Conservation (phyloP, 441 rosid genomes). For the Bruguiera hainesii region DNA sequence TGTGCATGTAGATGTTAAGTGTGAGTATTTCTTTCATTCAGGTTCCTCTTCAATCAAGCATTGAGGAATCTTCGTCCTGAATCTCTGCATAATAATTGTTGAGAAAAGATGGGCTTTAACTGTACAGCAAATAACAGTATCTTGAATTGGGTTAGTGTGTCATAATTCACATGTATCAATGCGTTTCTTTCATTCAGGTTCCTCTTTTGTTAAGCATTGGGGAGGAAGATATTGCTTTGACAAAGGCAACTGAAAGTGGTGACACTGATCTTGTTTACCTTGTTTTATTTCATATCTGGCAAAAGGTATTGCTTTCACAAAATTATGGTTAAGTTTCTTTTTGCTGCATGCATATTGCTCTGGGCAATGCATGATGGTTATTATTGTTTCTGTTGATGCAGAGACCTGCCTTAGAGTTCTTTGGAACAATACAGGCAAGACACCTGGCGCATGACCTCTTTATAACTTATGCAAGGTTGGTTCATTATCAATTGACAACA, state of each 20-base stretch:
- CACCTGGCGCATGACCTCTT: constrained; percentile 85
- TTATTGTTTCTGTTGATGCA: constrained; percentile 34
- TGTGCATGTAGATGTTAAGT: background rate
- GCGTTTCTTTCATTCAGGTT: constrained; percentile 46
- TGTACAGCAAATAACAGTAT: no score
- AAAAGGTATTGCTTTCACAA: constrained; percentile 48
- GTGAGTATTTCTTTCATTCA: constrained; percentile 22
- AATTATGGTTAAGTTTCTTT: background rate
- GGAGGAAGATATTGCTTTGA: constrained; percentile 94
- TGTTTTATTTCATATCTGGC: constrained; percentile 96
- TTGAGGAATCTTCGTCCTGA: constrained; percentile 43
- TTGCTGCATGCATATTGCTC: background rate
- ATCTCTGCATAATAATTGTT: no score
- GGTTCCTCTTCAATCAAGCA: constrained; percentile 93
- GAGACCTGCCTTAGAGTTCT: constrained; percentile 84
- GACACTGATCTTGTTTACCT: constrained; percentile 95
- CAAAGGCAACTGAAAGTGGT: constrained; percentile 94
- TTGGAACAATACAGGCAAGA: constrained; percentile 86
- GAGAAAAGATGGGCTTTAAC: no score
- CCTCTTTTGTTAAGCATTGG: constrained; percentile 94
- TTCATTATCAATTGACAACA: background rate
- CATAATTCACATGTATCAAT: background rate
- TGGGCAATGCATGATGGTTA: background rate
- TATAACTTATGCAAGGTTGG: constrained; percentile 71
- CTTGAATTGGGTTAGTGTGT: no score